phyloP scores from a whole-genome alignment of 768 basidiomycete genomes.

The Amanita fuliginea region DNA sequence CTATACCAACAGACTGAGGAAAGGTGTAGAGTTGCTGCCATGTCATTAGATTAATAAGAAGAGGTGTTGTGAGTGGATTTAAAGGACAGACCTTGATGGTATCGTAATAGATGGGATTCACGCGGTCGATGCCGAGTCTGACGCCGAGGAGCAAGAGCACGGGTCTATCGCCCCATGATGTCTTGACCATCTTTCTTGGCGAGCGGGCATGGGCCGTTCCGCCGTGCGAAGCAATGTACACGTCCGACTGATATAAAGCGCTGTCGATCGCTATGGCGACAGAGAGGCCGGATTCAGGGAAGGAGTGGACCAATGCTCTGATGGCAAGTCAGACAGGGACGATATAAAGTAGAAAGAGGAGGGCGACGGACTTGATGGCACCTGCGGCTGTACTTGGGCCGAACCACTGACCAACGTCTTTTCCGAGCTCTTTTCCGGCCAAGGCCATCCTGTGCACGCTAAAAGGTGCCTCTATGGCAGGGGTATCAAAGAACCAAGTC shows the following conservation, averaged over 20 bases:
- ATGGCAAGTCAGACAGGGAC: neutral
- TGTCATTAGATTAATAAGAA: neutral
- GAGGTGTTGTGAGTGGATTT: neutral
- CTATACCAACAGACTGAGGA: constrained; percentile 94
- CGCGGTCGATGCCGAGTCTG: constrained; percentile 81
- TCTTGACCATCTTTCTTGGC: constrained; percentile 16
- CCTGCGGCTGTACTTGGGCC: constrained; percentile 97
- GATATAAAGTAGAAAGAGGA: constrained; percentile 11
- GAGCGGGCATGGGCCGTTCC: constrained; percentile 17
- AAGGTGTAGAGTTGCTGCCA: constrained; percentile 75
- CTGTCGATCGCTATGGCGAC: constrained; percentile 79
- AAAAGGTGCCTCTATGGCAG: constrained; percentile 76
- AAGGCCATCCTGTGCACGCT: constrained; percentile 94
- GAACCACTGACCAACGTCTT: constrained; percentile 96
- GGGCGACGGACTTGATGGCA: constrained; percentile 67
- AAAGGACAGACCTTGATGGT: constrained; percentile 38
- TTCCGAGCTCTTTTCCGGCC: constrained; percentile 90
- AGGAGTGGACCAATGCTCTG: constrained; percentile 69
- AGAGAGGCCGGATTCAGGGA: constrained; percentile 70
- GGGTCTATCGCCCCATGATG: constrained; percentile 69
- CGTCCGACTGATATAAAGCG: constrained; percentile 75
- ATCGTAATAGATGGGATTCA: constrained; percentile 92
- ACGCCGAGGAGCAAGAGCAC: constrained; percentile 84
- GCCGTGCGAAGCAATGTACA: constrained; percentile 64
- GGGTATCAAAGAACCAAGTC: constrained; percentile 93